These are phyloP conservation scores for Pythium aquatile DNA, from an alignment of 352 stramenopile genomes.

Conservation along the genomic window DNA sequence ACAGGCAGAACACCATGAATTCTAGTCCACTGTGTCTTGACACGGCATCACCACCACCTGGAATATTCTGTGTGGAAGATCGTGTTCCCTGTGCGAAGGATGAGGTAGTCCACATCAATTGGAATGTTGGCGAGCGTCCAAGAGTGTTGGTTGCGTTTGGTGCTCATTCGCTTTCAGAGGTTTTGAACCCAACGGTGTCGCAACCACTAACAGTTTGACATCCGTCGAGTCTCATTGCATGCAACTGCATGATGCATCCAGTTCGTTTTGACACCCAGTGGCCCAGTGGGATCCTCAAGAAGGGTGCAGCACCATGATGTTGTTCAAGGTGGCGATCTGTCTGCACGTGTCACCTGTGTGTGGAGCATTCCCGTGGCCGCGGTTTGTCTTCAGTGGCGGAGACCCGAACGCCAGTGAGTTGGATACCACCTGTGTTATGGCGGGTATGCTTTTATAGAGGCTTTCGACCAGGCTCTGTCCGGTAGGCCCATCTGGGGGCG, in stretches of 20 bases:
- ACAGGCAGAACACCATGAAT: background rate
- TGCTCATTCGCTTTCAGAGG: background rate
- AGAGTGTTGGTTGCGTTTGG: background rate
- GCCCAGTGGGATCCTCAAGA: too few relatives aligned
- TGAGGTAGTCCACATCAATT: background rate
- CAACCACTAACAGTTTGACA: background rate
- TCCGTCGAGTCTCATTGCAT: background rate
- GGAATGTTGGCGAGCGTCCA: background rate
- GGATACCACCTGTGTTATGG: background rate
- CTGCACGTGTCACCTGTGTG: background rate
- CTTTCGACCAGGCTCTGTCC: background rate
- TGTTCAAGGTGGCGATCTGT: background rate
- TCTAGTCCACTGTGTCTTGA: background rate
- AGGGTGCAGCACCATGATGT: background rate
- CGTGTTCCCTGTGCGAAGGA: background rate
- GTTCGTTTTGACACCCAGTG: too few relatives aligned
- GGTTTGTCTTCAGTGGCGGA: background rate
- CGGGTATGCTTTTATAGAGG: slow-evolving; percentile 17
- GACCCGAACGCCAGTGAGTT: background rate
- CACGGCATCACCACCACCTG: background rate
- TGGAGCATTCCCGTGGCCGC: background rate
- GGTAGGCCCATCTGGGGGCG: background rate
- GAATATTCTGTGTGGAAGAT: background rate
- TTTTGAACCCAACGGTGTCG: background rate
- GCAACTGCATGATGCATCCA: too few relatives aligned